These are phyloP conservation scores for Perkinsus chesapeaki DNA, from an alignment of 169 alveolate species.

Conservation along the genomic window DNA sequence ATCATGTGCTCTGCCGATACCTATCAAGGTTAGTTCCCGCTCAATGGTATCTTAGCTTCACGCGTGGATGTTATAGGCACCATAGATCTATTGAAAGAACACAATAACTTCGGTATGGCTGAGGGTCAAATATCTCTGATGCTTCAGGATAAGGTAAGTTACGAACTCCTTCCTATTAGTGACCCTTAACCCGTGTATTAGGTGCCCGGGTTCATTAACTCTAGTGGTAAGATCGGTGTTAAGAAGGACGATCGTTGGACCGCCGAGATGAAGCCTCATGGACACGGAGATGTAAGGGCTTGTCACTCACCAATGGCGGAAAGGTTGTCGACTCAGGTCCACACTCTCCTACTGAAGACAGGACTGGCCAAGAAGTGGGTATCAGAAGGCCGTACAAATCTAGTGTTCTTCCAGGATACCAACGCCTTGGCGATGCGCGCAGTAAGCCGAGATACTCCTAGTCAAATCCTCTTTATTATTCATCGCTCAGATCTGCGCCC, in stretches of 20 bases:
- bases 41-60: not conserved
- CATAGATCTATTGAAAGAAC: slow-evolving; percentile 48
- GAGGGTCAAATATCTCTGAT: slow-evolving; percentile 63
- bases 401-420: not conserved
- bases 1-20: slow-evolving; percentile 92
- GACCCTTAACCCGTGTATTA: slow-evolving; percentile 20
- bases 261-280: slow-evolving; percentile 85
- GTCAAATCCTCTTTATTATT: not conserved
- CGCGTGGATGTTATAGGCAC: slow-evolving; percentile 39
- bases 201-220: slow-evolving; percentile 4
- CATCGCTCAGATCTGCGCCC: not conserved
- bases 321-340: not conserved
- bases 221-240: slow-evolving; percentile 34
- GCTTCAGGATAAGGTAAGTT: slow-evolving; percentile 79
- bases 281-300: slow-evolving; percentile 83
- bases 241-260: not conserved
- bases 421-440: not conserved
- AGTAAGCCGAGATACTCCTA: not conserved
- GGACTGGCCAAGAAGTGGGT: not conserved
- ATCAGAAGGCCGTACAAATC: not conserved
- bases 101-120: slow-evolving; percentile 66
- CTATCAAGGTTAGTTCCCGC: slow-evolving; percentile 26
- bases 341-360: not conserved
- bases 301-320: too few relatives aligned
- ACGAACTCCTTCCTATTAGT: slow-evolving; percentile 63